Evolutionary conservation across 2,329 filamentous ascomycete genomes (phyloP).

Genomic region (Stagonosporopsis rhizophila): DNA sequence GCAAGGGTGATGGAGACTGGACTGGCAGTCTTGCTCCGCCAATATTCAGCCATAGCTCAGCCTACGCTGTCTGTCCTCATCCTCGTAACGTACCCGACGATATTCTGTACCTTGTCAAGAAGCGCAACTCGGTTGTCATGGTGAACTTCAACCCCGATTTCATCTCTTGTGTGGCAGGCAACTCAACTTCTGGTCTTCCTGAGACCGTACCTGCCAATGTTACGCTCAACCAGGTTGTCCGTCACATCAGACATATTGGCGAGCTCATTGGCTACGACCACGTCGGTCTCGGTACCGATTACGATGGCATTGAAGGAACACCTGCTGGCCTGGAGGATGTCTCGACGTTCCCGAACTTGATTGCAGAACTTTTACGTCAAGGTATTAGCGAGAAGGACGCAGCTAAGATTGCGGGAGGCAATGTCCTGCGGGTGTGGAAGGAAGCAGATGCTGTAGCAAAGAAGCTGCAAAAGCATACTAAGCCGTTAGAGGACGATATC

Average conservation of each 20-base stretch:
- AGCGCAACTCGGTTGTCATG: conserved; percentile 81
- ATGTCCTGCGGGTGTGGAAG: conserved; percentile 83
- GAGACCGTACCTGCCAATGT: conserved; percentile 71
- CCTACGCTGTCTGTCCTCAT: conserved; percentile 81
- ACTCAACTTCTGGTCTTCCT: conserved; percentile 69
- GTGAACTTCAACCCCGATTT: conserved; percentile 88
- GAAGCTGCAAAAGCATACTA: conserved; percentile 63
- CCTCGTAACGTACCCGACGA: conserved; percentile 90
- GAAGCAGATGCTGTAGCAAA: conserved; percentile 76
- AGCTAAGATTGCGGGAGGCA: conserved; percentile 77
- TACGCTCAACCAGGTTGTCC: conserved; percentile 77
- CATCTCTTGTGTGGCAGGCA: conserved; percentile 72
- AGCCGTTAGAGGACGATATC: conserved; percentile 55
- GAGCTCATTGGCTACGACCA: conserved; percentile 83
- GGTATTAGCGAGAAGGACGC: conserved; percentile 78
- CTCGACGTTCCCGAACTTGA: conserved; percentile 78
- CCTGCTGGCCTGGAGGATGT: conserved; percentile 85
- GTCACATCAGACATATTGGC: conserved; percentile 84
- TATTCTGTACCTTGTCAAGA: conserved; percentile 77
- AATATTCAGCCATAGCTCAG: conserved; percentile 89
- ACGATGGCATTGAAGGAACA: conserved; percentile 74
- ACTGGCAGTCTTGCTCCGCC: conserved; percentile 78
- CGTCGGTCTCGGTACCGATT: conserved; percentile 89
- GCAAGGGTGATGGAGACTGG: conserved; percentile 61
- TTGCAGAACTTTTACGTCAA: conserved; percentile 74